Evolutionary conservation across 208 protist genomes (phyloP).

Genomic region (Lotmaria passim): DNA sequence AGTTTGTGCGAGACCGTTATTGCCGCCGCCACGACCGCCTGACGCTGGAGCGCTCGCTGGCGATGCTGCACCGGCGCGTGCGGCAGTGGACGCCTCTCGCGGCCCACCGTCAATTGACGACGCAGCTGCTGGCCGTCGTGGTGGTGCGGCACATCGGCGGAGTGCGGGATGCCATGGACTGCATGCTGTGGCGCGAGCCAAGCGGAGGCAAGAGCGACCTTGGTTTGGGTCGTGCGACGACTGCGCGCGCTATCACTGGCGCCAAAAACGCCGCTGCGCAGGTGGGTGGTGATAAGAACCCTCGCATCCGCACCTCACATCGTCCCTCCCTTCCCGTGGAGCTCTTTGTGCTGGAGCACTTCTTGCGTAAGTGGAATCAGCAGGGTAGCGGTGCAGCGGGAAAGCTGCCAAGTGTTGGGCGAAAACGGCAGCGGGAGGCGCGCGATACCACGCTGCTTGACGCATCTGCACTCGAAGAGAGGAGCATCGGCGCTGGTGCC

Average conservation of each 20-base stretch:
- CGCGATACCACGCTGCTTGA: too few species aligned
- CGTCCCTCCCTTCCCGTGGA: constrained; percentile 44
- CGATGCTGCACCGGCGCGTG: constrained; percentile 40
- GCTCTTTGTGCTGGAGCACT: constrained; percentile 51
- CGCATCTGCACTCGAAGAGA: too few species aligned
- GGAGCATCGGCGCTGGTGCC: too few species aligned
- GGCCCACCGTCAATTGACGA: constrained; percentile 24
- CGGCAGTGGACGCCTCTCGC: constrained; percentile 76
- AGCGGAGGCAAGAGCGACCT: neutral
- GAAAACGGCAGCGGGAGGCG: neutral
- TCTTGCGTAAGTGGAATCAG: constrained; percentile 34
- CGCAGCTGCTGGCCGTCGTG: constrained; percentile 23
- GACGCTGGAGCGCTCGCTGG: constrained; percentile 54
- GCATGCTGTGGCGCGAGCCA: constrained; percentile 52
- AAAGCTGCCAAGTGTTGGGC: neutral
- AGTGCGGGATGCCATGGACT: constrained; percentile 38
- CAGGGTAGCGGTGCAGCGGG: neutral
- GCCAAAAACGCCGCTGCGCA: neutral
- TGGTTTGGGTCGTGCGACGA: neutral
- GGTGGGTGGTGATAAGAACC: too few species aligned
- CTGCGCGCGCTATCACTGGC: neutral
- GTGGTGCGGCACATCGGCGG: constrained; percentile 25
- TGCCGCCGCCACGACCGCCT: constrained; percentile 70
- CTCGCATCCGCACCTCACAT: neutral
- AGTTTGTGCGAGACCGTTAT: constrained; percentile 58